A percentile compares a stretch with the other conserved stretches of the same genome.
Conservation (phyloP, 345 rosid genomes). For the Heritiera littoralis region DNA sequence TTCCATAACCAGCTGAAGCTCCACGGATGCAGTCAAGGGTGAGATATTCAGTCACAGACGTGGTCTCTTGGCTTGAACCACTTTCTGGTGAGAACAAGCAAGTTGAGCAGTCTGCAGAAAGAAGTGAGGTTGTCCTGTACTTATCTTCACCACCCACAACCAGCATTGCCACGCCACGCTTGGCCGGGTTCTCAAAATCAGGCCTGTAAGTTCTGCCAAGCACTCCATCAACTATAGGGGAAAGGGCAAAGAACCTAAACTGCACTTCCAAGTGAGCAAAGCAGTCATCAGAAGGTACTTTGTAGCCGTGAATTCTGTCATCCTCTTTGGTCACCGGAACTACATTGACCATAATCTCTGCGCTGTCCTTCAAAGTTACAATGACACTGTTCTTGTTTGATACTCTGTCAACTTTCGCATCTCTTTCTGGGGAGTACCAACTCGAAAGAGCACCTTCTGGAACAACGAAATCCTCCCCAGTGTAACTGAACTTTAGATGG, state of each 20-base stretch:
- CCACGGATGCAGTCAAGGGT: conserved; percentile 52
- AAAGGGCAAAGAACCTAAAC: conserved; percentile 53
- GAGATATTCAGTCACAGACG: conserved; percentile 32
- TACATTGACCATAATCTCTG: conserved; percentile 49
- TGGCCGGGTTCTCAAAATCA: conserved; percentile 63
- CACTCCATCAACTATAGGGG: conserved; percentile 59
- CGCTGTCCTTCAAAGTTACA: conserved; percentile 40
- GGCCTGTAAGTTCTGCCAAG: conserved; percentile 64
- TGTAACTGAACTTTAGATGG: conserved; percentile 52
- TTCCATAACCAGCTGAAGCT: conserved; percentile 47
- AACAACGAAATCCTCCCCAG: conserved; percentile 43
- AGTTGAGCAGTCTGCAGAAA: conserved; percentile 42
- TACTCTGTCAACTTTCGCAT: conserved; percentile 53
- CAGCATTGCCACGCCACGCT: conserved; percentile 67
- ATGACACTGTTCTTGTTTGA: conserved; percentile 49
- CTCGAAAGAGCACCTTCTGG: conserved; percentile 51
- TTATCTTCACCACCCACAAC: conserved; percentile 55
- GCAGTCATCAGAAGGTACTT: conserved; percentile 57
- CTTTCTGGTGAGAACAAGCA: conserved; percentile 35
- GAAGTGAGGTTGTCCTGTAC: conserved; percentile 53
- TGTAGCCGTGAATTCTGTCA: conserved; percentile 54
- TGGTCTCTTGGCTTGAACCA: background rate
- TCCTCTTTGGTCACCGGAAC: conserved; percentile 76
- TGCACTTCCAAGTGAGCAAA: conserved; percentile 69
- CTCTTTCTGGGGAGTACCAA: conserved; percentile 48